These are phyloP conservation scores for Ascochyta lentis DNA, from an alignment of 2,329 filamentous ascomycete species.

Conservation along the genomic window DNA sequence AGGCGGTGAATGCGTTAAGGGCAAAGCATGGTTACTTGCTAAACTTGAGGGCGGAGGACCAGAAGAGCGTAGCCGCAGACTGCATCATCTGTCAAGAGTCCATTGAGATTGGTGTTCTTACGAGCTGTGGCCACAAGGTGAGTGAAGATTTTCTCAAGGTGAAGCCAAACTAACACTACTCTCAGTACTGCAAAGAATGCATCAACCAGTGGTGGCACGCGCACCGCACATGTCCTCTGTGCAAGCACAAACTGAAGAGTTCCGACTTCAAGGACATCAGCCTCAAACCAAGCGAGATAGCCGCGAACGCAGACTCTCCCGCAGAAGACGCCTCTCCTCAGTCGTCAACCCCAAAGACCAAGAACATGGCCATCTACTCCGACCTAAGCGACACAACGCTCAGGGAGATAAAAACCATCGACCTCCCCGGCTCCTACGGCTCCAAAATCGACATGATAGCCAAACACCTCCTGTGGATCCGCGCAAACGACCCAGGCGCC, in stretches of 20 bases:
- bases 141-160: neutral
- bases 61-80: constrained; percentile 62
- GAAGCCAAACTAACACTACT: constrained; percentile 1
- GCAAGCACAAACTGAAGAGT: constrained; percentile 71
- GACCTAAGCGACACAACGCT: constrained; percentile 75
- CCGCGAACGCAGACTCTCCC: constrained; percentile 66
- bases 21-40: constrained; percentile 78
- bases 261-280: constrained; percentile 84
- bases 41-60: constrained; percentile 68
- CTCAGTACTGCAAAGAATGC: constrained; percentile 86
- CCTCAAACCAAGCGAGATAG: constrained; percentile 76
- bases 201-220: constrained; percentile 78
- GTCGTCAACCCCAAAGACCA: constrained; percentile 33
- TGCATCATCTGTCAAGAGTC: constrained; percentile 85
- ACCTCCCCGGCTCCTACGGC: constrained; percentile 77
- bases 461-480: constrained; percentile 83
- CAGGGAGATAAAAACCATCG: constrained; percentile 80
- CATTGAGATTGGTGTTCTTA: constrained; percentile 82
- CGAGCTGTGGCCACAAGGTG: constrained; percentile 77
- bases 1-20: constrained; percentile 67
- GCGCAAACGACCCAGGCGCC: constrained; percentile 80
- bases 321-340: constrained; percentile 24
- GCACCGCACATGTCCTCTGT: constrained; percentile 81
- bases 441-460: constrained; percentile 82
- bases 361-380: constrained; percentile 71